Base-by-base conservation (phyloP, 164 flowering plant species). In the Vitis rotundifolia region DNA sequence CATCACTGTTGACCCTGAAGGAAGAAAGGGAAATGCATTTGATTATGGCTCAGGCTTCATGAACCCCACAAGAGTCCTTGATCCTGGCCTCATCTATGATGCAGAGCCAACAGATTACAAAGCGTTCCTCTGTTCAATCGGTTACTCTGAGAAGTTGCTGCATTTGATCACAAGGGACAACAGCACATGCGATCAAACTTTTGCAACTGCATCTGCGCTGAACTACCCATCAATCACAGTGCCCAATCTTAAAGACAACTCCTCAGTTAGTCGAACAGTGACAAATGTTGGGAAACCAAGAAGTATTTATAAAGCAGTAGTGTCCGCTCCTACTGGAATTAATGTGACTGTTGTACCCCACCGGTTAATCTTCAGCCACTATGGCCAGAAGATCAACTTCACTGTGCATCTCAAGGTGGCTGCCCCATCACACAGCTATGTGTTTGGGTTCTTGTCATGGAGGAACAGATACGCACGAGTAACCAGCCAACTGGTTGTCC, bases 11-110 rank as follows among this genome's bases (percentile, higher is more conserved):
- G 89, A 84, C 59, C 96, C 96, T 29, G 82, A 81, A 26, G 88
- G 91, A 67, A 82, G 83, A 77, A 75, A 73, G 55, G 91, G 80
- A 10, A 88, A 76, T 61, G 80, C 97, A 47, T 91, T 91, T 77
- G 94, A 89, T 68, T 87, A 81, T 69, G 97, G 97, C 0, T 74
- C 97, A 37, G 97, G 97, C n/a, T 88, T 88, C 54, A 68, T 88
- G 49, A 78, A 82, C 62, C 93, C 94, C 9, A 78, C 67, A 31
- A 73, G 73, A 71, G 90, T 82, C 62, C 87, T 89, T 51, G 79
- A 88, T 73, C 94, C 97, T 48, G 97, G 97, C 29, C 90, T 91
- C 11, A 22, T 91, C 70, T 91, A 91, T 49, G 97, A 91, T 66
- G 68, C 79, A n/a, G 61, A 73, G 50, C 77, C 86, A 0, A 7